phyloP scores from a whole-genome alignment of 1,139 yeast genomes.

The Debaryomyces singareniensis region DNA sequence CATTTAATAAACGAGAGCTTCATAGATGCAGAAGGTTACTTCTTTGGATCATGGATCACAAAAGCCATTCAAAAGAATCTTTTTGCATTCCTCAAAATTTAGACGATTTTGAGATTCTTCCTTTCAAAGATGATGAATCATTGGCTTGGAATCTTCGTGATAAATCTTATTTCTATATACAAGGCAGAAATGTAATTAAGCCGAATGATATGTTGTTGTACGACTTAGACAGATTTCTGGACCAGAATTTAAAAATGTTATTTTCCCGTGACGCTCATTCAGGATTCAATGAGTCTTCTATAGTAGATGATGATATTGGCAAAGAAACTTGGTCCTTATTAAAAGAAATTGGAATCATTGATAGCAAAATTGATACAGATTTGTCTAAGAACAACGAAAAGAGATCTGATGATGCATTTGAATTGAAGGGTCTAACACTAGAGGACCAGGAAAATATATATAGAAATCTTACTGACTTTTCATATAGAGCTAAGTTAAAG shows the following conservation, averaged over 20 bases:
- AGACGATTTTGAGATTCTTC: conserved; percentile 12
- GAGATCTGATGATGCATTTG: not conserved
- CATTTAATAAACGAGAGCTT: conserved; percentile 22
- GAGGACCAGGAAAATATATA: conserved; percentile 10
- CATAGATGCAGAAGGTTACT: conserved; percentile 32
- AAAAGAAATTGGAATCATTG: conserved; percentile 15
- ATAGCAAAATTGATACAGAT: conserved; percentile 1
- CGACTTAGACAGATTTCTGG: conserved; percentile 15
- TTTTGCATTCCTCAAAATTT: conserved; percentile 14
- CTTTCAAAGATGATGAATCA: conserved; percentile 27
- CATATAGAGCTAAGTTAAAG: conserved; percentile 6
- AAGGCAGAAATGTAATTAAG: conserved; percentile 2
- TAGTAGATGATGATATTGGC: conserved; percentile 10
- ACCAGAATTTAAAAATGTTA: conserved; percentile 11
- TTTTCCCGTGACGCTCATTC: not conserved
- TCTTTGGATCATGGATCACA: conserved; percentile 32
- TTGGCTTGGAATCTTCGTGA: conserved; percentile 29
- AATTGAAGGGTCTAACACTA: conserved; percentile 1
- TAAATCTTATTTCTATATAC: conserved; percentile 16
- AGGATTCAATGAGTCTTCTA: conserved; percentile 3
- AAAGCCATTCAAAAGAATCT: conserved; percentile 19
- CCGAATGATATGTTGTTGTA: conserved; percentile 2
- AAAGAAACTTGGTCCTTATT: conserved; percentile 17
- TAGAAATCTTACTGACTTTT: conserved; percentile 9
- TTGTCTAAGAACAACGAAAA: conserved; percentile 1